Evolutionary conservation across 2,329 filamentous ascomycete genomes (phyloP), one percentile per base, ranked within the genome.

Genomic region (Diaporthe sp.): DNA sequence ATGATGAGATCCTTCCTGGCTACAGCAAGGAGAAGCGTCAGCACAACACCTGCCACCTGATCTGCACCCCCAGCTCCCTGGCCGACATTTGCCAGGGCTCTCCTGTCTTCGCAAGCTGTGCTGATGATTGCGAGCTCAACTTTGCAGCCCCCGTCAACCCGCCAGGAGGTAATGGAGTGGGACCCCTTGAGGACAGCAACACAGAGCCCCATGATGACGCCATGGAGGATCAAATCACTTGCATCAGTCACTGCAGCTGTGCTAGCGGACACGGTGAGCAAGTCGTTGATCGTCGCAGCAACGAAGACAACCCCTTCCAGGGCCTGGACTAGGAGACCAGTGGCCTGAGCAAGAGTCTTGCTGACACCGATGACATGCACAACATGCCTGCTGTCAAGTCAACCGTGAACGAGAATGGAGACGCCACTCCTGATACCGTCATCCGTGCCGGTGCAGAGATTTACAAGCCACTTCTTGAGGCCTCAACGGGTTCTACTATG

Each of bases 401-500:
- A 28, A 53, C 44, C 28, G 12, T 28, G 1, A 15, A 73, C 31
- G 71, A 68, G 1, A 19, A 53, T 15, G 57, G 58, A 57, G 34
- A 65, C 10, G 5, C n/a, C 13, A 17, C 25, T 25, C 71, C 58
- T 19, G 71, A 73, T 4, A 73, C 58, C 19, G 22, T 55, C 25
- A 46, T 62, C 10, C 37, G 17, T 31, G 58, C 51, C 58, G 19
- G 37, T 13, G 25, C 49, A 60, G 71, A 73, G 46, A 57, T 73
- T 17, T 28, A 73, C 25, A 65, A 46, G 49, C 71, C 71, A 65
- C 37, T 57, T 53, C 71, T 73, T 42, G 58, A 73, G 71, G 58
- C 71, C 37, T 73, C 58, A 53, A 61, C 61, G 71, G 71, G 71
- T 73, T 73, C 55, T 73, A 73, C 71, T 51, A 39, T 65, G 55